phyloP scores from a whole-genome alignment of 1,139 yeast genomes.

The Hemisphaericaspora lyxosophila region DNA sequence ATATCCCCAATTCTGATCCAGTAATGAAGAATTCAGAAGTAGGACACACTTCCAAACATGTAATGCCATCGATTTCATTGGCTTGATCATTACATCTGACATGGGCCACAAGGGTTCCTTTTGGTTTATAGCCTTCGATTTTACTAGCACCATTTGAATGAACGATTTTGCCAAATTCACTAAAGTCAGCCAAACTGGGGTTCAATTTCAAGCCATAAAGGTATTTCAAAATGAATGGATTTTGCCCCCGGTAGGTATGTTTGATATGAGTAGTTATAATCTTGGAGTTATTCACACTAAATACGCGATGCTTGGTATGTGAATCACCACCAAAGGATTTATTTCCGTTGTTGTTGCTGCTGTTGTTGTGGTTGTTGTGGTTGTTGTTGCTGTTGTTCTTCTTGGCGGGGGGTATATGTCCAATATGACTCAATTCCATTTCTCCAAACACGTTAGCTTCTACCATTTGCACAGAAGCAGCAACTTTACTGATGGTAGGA shows the following conservation, averaged over 20 bases:
- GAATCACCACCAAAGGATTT: background rate
- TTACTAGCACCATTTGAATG: slow-evolving; percentile 4
- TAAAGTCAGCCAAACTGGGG: slow-evolving; percentile 58
- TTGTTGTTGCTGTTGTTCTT: background rate
- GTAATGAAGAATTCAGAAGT: slow-evolving; percentile 69
- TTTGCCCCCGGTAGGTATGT: slow-evolving; percentile 67
- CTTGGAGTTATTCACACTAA: slow-evolving; percentile 33
- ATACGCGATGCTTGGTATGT: slow-evolving; percentile 28
- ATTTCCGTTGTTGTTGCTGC: background rate
- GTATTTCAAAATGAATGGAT: slow-evolving; percentile 60
- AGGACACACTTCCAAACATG: slow-evolving; percentile 57
- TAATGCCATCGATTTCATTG: slow-evolving; percentile 41
- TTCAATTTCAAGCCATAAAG: slow-evolving; percentile 54
- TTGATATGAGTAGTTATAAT: slow-evolving; percentile 39
- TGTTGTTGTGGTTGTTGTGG: background rate
- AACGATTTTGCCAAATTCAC: slow-evolving; percentile 60
- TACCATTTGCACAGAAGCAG: slow-evolving; percentile 56
- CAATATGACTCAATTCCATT: slow-evolving; percentile 37
- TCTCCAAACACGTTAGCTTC: slow-evolving; percentile 67
- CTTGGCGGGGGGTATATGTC: no score
- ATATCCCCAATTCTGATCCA: slow-evolving; percentile 70
- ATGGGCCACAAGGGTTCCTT: slow-evolving; percentile 60
- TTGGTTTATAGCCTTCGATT: slow-evolving; percentile 20
- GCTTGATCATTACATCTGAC: slow-evolving; percentile 23
- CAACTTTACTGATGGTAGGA: slow-evolving; percentile 33